Base-by-base conservation (phyloP, 225 moss, liverwort and hornwort genomes). In the Climacium dendroides region DNA sequence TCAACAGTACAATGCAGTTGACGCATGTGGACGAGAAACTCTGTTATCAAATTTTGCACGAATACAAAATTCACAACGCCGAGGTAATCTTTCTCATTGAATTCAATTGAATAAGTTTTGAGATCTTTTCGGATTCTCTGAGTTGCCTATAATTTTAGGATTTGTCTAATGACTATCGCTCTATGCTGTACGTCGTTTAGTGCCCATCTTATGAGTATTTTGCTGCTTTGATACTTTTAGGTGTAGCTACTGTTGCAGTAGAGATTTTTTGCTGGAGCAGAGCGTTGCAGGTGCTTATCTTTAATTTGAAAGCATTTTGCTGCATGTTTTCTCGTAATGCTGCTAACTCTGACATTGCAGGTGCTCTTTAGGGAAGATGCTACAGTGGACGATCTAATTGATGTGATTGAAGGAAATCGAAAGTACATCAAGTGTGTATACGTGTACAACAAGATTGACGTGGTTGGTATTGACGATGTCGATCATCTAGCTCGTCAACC, bases 371-470 rank as follows among this genome's bases (percentile, higher is more conserved):
- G 99, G 90, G 99, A 97, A 93, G 99, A 99, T 90, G 99, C 99
- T n/a, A 99, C 99, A 58, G 99, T 99, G 78, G 99, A 99, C 83
- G 99, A 99, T 89, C 92, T 99, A 85, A 99, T 99, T 91, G 99
- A 99, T 94, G 99, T 99, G 55, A 99, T 99, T 70, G 99, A 99
- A 90, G 99, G 99, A 47, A 99, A 99, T 89, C 94, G 97, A 87
- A 99, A 99, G 89, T 99, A 99, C 90, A 99, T 99, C 89, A 99
- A 99, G 94, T 99, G 99, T 90, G 96, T 99, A 22, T 99, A 99
- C 88, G 99, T 99, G 76, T 99, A 99, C 94, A 97, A 99, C 91
- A 99, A 99, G 93, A 99, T 99, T 81, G 99, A 99, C 90, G 99
- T 99, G 72, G 95, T 99, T 88, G 99, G 99, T 87, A 99, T 99